phyloP scores from a whole-genome alignment of 805 yeast species.

The Tetrapisispora taiwanensis region DNA sequence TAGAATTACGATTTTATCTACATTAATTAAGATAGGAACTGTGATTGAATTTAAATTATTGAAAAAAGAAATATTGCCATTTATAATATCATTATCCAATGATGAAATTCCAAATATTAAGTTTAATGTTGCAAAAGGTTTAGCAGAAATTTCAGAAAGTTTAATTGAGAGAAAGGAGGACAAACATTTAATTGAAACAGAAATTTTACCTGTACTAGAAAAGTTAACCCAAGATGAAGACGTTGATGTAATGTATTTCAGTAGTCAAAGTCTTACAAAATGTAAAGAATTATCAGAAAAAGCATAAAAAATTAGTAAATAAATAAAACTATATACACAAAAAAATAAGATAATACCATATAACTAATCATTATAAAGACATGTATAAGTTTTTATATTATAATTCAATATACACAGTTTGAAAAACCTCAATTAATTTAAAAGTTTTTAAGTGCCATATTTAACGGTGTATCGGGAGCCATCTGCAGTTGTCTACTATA shows the following conservation, averaged over 20 bases:
- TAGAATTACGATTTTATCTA: slow-evolving; percentile 82
- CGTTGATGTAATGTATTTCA: slow-evolving; percentile 81
- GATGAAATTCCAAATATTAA: slow-evolving; percentile 93
- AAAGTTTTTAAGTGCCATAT: too few species aligned
- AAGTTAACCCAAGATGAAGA: slow-evolving; percentile 63
- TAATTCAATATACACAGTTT: too few species aligned
- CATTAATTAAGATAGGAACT: slow-evolving; percentile 72
- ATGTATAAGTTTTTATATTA: too few species aligned
- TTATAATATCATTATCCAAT: slow-evolving; percentile 54
- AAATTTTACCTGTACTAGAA: slow-evolving; percentile 57
- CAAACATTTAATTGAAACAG: slow-evolving; percentile 34
- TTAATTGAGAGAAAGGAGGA: slow-evolving; percentile 32
- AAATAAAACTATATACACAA: neutral
- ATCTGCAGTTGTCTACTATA: too few species aligned
- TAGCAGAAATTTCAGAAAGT: slow-evolving; percentile 45
- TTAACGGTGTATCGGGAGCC: too few species aligned
- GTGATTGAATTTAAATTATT: slow-evolving; percentile 53
- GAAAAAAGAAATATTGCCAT: slow-evolving; percentile 63
- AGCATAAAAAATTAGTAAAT: neutral
- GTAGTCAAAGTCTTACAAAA: slow-evolving; percentile 48
- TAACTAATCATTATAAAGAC: too few species aligned
- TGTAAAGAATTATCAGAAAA: slow-evolving; percentile 11
- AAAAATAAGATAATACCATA: too few species aligned
- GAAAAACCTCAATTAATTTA: too few species aligned
- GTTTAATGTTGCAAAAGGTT: slow-evolving; percentile 87